A percentile compares a stretch with the other conserved stretches of the same genome.
phyloP scores from a whole-genome alignment of 176 grass and related monocot genomes.

The Alopecurus myosuroides region DNA sequence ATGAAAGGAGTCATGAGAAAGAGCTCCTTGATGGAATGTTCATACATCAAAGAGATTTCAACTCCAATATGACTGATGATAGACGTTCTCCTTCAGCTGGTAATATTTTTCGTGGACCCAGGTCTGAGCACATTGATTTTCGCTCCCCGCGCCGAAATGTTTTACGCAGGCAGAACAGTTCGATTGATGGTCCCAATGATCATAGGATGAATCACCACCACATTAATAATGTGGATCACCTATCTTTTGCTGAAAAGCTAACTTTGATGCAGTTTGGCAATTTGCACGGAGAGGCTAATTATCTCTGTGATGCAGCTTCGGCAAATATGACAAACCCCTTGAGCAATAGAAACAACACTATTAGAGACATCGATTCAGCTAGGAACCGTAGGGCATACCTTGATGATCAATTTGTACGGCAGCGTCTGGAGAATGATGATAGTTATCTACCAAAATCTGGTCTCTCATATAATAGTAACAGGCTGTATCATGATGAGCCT shows the following conservation, averaged over 20 bases:
- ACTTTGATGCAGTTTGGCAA: constrained; percentile 37
- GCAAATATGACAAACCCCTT: constrained; percentile 26
- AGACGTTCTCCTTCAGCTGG: not conserved
- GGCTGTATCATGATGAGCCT: constrained; percentile 28
- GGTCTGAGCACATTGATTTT: constrained; percentile 14
- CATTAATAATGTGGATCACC: constrained; percentile 23
- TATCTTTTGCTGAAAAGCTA: constrained; percentile 38
- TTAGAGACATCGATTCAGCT: constrained; percentile 36
- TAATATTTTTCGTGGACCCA: constrained; percentile 5
- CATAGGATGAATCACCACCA: constrained; percentile 22
- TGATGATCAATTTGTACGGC: constrained; percentile 43
- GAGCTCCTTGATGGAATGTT: constrained; percentile 37
- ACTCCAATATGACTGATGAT: constrained; percentile 20
- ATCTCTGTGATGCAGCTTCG: not conserved
- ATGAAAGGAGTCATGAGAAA: constrained; percentile 25
- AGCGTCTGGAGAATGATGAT: constrained; percentile 49
- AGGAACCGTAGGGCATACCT: constrained; percentile 51
- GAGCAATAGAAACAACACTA: constrained; percentile 18
- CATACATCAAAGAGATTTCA: not conserved
- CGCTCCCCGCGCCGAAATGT: constrained; percentile 17
- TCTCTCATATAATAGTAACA: constrained; percentile 28
- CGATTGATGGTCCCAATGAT: constrained; percentile 22
- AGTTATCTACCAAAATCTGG: constrained; percentile 34
- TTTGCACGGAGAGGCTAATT: constrained; percentile 38
- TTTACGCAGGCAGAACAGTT: constrained; percentile 34